Evolutionary conservation across 805 yeast species (phyloP).

Genomic region (Hanseniaspora pseudoguilliermondii): DNA sequence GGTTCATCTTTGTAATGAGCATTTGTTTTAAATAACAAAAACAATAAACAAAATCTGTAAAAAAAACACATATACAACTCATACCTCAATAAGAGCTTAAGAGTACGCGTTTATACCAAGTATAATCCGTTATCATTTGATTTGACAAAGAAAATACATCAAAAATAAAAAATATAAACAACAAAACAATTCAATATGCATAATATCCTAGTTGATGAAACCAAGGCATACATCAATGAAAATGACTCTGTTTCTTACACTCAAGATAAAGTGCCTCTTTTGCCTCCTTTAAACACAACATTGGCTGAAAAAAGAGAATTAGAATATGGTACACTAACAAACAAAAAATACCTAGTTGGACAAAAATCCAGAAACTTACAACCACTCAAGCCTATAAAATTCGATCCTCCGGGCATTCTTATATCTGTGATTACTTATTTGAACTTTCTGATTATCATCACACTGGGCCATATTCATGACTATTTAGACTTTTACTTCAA

Average conservation of each 20-base stretch:
- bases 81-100: too few relatives aligned
- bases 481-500: slow-evolving; percentile 66
- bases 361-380: slow-evolving; percentile 44
- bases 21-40: not conserved
- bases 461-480: slow-evolving; percentile 84
- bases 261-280: slow-evolving; percentile 26
- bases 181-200: slow-evolving; percentile 7
- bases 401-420: slow-evolving; percentile 78
- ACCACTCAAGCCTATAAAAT: slow-evolving; percentile 47
- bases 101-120: too few relatives aligned
- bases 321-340: slow-evolving; percentile 63
- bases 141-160: too few relatives aligned
- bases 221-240: not conserved
- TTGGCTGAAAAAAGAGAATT: slow-evolving; percentile 35
- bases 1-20: not conserved
- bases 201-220: slow-evolving; percentile 10
- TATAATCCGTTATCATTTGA: too few relatives aligned
- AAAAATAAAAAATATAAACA: too few relatives aligned
- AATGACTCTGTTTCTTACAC: slow-evolving; percentile 13
- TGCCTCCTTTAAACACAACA: slow-evolving; percentile 27
- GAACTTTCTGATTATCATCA: slow-evolving; percentile 69
- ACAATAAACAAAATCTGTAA: not conserved
- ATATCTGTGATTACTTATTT: slow-evolving; percentile 72
- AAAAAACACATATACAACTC: not conserved
- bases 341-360: slow-evolving; percentile 49